These are phyloP conservation scores for Plasmodium inui DNA, from an alignment of 169 alveolate species.

Conservation along the genomic window DNA sequence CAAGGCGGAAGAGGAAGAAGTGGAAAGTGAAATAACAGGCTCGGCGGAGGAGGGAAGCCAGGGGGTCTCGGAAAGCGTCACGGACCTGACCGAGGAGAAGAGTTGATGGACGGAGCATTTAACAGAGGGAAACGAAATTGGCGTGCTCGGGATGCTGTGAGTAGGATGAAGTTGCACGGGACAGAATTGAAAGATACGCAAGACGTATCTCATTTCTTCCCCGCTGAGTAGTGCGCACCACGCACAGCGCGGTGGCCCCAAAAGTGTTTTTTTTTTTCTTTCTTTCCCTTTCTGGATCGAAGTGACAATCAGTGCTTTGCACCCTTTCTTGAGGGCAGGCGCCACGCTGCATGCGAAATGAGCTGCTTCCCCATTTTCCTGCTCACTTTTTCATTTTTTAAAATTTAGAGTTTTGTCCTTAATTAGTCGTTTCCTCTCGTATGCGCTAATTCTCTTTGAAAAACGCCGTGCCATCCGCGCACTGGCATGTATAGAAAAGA, in stretches of 20 bases:
- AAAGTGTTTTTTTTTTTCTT: no score
- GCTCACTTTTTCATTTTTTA: neutral
- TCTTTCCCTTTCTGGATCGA: neutral
- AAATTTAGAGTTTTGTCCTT: neutral
- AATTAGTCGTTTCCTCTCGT: neutral
- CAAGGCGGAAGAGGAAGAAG: neutral
- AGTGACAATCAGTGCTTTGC: neutral
- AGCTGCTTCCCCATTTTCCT: neutral
- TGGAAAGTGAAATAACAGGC: conserved; percentile 1
- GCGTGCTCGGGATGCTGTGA: no score
- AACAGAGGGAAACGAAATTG: no score
- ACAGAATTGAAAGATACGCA: no score
- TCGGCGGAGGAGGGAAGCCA: neutral
- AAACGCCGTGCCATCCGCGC: neutral
- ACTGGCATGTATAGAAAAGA: neutral
- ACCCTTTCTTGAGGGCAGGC: neutral
- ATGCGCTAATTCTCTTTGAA: neutral
- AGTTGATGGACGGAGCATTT: no score
- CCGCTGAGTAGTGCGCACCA: neutral
- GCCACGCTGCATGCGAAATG: neutral
- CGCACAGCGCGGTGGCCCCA: neutral
- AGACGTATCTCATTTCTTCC: no score
- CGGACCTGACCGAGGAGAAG: conserved; percentile 41
- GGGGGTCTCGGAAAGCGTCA: conserved; percentile 9
- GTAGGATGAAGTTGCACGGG: no score